Percentiles rank a stretch among this genome's conserved stretches.
Evolutionary conservation across 1,284 basidiomycete species (phyloP).

Genomic region (Ganoderma multipileum): DNA sequence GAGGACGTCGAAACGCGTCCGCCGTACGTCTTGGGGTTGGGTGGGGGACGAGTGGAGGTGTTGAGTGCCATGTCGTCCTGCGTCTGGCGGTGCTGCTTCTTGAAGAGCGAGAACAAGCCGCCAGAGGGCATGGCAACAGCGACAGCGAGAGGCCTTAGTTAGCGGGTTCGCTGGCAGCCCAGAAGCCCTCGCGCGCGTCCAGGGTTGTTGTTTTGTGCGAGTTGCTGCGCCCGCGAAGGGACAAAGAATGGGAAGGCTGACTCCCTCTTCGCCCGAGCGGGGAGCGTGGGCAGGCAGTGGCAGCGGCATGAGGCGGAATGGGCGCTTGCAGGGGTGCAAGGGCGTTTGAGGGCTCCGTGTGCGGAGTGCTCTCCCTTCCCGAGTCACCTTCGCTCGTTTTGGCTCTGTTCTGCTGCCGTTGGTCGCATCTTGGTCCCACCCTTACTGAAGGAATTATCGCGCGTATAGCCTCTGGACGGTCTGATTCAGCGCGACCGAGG

Average conservation of each 20-base stretch:
- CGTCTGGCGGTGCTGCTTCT: constrained; percentile 22
- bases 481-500: not conserved
- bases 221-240: constrained; percentile 5
- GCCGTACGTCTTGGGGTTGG: not conserved
- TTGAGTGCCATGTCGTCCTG: constrained; percentile 9
- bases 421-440: not conserved
- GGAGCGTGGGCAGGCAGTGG: constrained; percentile 10
- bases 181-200: constrained; percentile 11
- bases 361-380: constrained; percentile 17
- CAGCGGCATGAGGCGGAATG: constrained; percentile 16
- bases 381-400: constrained; percentile 22
- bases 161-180: not conserved
- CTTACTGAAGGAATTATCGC: too few relatives aligned
- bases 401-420: constrained; percentile 2
- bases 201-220: constrained; percentile 4
- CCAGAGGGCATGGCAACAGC: constrained; percentile 11
- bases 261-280: not conserved
- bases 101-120: constrained; percentile 26
- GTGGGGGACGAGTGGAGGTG: constrained; percentile 4
- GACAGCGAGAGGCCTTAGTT: not conserved
- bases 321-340: constrained; percentile 2
- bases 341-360: constrained; percentile 3
- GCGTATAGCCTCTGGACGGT: not conserved
- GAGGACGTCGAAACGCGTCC: constrained; percentile 21
- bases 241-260: constrained; percentile 9